Base-by-base conservation (phyloP, 306 rosid genomes). In the Fagus sylvatica region DNA sequence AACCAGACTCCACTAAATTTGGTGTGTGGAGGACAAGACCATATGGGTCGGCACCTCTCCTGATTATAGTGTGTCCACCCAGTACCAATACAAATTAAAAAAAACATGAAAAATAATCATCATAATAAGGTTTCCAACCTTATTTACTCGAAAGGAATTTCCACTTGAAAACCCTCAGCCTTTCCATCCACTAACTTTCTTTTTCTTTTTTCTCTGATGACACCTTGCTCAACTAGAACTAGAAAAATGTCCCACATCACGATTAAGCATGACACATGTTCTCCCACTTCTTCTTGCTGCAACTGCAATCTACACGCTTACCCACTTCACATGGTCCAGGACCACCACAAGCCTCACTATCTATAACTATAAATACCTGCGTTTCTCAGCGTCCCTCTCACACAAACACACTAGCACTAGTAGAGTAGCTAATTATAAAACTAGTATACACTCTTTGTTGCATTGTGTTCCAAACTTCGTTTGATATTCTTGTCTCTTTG, bases 281-380 rank as follows among this genome's bases (percentile, higher is more conserved):
- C 40, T 69, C 71, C 86, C 80, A 87, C 83, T 84, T 75, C 71
- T 40, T 61, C 51, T 42, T 72, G 85, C 72, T 72, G 46, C 43
- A 68, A 1, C 28, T 22, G 28, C 28, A 22, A 22, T 9, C 30
- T 0, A 41, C 78, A 69, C 60, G 79, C 80, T 37, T 73, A 59
- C 22, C 33, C 33, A 53, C 78, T 73, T 81, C 80, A 28, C 5
- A 15, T 70, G 71, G 75, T 51, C 74, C 34, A 12, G 71, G 75
- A 41, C 74, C 34, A 12, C 69, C 77, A 6, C 57, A 74, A 28
- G 71, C 83, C 76, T 56, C 64, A 9, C 72, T 57, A 28, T 56
- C 69, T 6, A 22, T 73, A 22, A 17, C 76, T 82, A 87, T 74
- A 82, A 65, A 87, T 79, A 79, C 15, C 81, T 41, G 36, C 16